Evolutionary conservation across 148 eudicot genomes (phyloP).

Genomic region (Fallopia convolvulus): DNA sequence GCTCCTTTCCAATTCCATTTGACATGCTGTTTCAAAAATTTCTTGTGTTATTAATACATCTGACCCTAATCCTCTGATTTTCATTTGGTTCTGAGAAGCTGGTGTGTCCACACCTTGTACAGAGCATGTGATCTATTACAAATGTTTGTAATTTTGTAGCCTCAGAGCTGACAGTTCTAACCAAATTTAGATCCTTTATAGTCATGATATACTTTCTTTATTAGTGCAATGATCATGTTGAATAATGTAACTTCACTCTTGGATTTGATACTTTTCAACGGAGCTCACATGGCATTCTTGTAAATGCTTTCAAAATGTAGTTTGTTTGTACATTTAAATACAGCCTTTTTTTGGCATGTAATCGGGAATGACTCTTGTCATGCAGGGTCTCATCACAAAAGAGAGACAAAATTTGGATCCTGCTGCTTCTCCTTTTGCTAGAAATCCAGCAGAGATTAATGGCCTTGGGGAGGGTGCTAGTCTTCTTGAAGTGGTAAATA

Average conservation of each 20-base stretch:
- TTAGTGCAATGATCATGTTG: not conserved
- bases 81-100: not conserved
- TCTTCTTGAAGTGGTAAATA: constrained; percentile 81
- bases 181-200: not conserved
- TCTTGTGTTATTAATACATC: not conserved
- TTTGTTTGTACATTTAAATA: not conserved
- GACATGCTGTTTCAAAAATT: not conserved
- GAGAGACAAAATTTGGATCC: constrained; percentile 75
- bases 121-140: not conserved
- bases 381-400: constrained; percentile 88
- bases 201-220: not conserved
- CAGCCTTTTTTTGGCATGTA: not conserved
- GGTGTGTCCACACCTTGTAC: not conserved
- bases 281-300: not conserved
- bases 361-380: not conserved
- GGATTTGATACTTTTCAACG: not conserved
- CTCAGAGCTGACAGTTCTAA: not conserved
- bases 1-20: not conserved
- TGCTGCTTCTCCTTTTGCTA: constrained; percentile 83
- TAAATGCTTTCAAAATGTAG: not conserved
- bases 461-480: constrained; percentile 80
- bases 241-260: not conserved
- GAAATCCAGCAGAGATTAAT: constrained; percentile 42
- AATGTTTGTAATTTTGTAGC: not conserved
- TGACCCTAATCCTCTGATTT: not conserved